phyloP scores from a whole-genome alignment of 2,329 filamentous ascomycete species.

The Diplodia mutila region DNA sequence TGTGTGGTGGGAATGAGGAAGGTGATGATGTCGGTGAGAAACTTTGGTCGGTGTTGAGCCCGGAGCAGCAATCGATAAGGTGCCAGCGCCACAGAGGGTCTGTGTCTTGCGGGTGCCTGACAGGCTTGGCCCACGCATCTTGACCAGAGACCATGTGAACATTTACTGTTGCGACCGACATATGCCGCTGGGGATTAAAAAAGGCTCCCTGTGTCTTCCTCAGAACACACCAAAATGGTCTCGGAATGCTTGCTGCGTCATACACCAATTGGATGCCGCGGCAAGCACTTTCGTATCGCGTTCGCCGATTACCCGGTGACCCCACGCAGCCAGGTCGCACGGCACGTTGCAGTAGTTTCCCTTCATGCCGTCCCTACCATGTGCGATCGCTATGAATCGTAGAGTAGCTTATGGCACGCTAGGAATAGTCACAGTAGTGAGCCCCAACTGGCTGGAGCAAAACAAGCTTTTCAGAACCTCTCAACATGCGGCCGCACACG shows the following conservation, averaged over 20 bases:
- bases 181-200: not conserved
- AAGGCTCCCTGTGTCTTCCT: not conserved
- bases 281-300: not conserved
- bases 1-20: not conserved
- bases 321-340: not conserved
- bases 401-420: not conserved
- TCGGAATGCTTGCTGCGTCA: not conserved
- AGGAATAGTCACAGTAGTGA: not conserved
- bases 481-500: not conserved
- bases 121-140: not conserved
- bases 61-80: conserved; percentile 17
- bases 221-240: not conserved
- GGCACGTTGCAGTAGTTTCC: not conserved
- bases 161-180: not conserved
- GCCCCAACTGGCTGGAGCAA: not conserved
- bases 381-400: not conserved
- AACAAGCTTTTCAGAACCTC: conserved; percentile 7
- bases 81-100: not conserved
- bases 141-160: not conserved
- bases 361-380: not conserved
- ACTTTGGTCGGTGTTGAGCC: conserved; percentile 7
- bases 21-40: not conserved
- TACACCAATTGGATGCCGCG: not conserved
- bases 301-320: not conserved
- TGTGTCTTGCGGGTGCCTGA: conserved; percentile 3